phyloP scores from a whole-genome alignment of 2,329 filamentous ascomycete genomes.

The Furcasterigmium sp. region DNA sequence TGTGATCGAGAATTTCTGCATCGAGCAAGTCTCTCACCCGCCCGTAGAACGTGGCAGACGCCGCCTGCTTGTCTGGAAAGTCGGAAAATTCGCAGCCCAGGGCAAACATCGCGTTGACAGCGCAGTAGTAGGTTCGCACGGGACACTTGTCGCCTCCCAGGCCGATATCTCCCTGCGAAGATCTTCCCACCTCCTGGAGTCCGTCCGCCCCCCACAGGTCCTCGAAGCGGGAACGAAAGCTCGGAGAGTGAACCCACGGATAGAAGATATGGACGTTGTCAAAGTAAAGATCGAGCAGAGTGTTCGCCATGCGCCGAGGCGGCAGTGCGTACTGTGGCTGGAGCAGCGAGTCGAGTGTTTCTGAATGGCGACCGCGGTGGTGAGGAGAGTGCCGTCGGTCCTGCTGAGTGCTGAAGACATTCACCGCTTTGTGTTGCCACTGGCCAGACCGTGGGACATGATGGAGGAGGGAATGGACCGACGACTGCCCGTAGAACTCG shows the following conservation, averaged over 20 bases:
- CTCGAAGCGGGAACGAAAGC: not conserved
- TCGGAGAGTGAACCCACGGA: not conserved
- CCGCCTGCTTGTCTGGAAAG: conserved; percentile 12
- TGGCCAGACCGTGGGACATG: not conserved
- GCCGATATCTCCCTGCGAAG: not conserved
- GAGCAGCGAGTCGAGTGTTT: not conserved
- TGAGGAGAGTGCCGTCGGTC: not conserved
- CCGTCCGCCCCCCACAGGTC: not conserved
- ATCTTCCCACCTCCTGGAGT: not conserved
- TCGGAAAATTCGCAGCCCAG: conserved; percentile 4
- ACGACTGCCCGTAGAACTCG: not conserved
- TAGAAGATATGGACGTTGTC: conserved; percentile 1
- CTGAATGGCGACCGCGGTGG: not conserved
- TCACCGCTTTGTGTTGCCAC: not conserved
- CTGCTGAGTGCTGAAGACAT: not conserved
- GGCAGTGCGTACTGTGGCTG: not conserved
- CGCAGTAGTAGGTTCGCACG: not conserved
- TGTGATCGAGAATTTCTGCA: conserved; percentile 23
- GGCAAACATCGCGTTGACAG: conserved; percentile 3
- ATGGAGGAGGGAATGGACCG: not conserved
- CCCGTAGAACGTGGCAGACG: conserved; percentile 22
- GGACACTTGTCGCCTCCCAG: conserved; percentile 1
- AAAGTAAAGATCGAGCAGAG: not conserved
- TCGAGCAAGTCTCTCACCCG: conserved; percentile 24
- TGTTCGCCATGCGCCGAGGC: not conserved